Evolutionary conservation across 768 basidiomycete genomes (phyloP).

Genomic region (Russula emetica): DNA sequence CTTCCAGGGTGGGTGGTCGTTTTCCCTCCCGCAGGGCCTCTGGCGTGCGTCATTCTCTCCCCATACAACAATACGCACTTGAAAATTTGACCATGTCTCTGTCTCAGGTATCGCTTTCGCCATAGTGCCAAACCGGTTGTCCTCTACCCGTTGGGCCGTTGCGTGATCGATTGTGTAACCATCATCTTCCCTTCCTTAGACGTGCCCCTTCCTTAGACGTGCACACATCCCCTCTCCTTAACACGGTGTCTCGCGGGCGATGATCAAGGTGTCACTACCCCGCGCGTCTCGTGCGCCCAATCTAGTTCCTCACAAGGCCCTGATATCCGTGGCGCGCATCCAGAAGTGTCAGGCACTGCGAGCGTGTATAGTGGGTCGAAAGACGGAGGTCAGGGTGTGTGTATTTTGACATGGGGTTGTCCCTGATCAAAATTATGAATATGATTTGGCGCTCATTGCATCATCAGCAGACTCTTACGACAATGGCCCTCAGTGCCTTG

Average conservation of each 20-base stretch:
- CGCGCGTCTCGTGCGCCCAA: not conserved
- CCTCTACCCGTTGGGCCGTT: not conserved
- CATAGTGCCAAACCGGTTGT: not conserved
- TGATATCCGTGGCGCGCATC: not conserved
- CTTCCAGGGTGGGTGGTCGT: not conserved
- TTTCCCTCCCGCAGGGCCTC: not conserved
- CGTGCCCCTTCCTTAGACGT: not conserved
- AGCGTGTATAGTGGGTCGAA: not conserved
- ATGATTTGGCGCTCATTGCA: slow-evolving; percentile 9
- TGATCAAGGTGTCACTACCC: not conserved
- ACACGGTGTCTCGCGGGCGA: not conserved
- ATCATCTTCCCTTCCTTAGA: not conserved
- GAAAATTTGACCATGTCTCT: not conserved
- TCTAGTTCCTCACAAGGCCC: not conserved
- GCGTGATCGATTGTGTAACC: not conserved
- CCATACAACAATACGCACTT: no score
- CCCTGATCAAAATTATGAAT: not conserved
- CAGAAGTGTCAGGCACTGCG: slow-evolving; percentile 2
- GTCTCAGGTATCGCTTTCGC: not conserved
- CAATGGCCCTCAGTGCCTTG: not conserved
- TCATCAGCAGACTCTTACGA: slow-evolving; percentile 19
- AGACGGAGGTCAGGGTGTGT: not conserved
- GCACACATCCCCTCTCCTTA: not conserved
- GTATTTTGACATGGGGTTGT: slow-evolving; percentile 8
- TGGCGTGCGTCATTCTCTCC: not conserved